phyloP scores from a whole-genome alignment of 1,284 basidiomycete genomes.

The Phylloporus sp. region DNA sequence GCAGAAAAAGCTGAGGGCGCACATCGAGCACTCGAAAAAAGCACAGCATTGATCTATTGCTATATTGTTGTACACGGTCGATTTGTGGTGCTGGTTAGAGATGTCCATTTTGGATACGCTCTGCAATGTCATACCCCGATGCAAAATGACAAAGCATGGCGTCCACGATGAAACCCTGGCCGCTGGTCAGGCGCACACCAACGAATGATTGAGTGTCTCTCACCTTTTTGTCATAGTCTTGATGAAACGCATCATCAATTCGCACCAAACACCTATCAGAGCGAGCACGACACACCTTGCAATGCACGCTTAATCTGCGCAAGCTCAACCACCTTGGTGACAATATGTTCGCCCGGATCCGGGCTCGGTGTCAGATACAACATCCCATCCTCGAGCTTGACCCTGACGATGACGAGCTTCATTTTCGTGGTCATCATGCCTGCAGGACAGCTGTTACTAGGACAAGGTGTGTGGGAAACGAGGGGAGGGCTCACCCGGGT shows the following conservation, averaged over 20 bases:
- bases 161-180: constrained; percentile 76
- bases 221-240: constrained; percentile 73
- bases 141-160: constrained; percentile 78
- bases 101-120: constrained; percentile 28
- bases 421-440: constrained; percentile 87
- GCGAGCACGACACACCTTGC: constrained; percentile 52
- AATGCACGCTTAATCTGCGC: constrained; percentile 63
- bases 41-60: constrained; percentile 39
- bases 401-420: constrained; percentile 72
- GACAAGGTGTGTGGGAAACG: too few species aligned
- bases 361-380: constrained; percentile 66
- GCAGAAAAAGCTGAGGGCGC: constrained; percentile 75
- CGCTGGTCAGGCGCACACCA: constrained; percentile 1
- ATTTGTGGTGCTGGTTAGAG: constrained; percentile 1
- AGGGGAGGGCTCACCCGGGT: constrained; percentile 55
- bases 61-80: not conserved
- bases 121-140: constrained; percentile 65
- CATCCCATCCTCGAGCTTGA: constrained; percentile 62
- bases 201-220: not conserved
- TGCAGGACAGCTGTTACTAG: constrained; percentile 38
- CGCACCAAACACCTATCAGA: not conserved
- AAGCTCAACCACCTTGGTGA: constrained; percentile 72
- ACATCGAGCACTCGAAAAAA: constrained; percentile 75
- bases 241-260: constrained; percentile 4
- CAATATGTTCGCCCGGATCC: constrained; percentile 85